A percentile compares a stretch with the other conserved stretches of the same genome.
Conservation (phyloP, 1,284 basidiomycete genomes). For the Laetiporus sulphureus region DNA sequence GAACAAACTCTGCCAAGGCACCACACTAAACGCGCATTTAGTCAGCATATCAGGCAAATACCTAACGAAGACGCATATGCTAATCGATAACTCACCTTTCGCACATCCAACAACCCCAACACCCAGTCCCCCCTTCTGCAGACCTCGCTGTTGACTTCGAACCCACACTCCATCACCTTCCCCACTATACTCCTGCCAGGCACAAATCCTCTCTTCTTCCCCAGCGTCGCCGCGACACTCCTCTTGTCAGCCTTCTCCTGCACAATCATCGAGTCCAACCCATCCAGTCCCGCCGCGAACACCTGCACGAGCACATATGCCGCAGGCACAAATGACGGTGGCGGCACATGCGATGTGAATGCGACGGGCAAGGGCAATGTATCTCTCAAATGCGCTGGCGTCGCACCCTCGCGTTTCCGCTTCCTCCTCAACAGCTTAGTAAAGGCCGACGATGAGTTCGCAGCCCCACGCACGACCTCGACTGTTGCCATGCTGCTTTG, state of each 20-base stretch:
- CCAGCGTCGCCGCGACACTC: constrained; percentile 8
- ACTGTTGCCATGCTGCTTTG: constrained; percentile 84
- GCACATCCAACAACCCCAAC: constrained; percentile 67
- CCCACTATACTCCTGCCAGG: constrained; percentile 84
- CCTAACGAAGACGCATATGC: constrained; percentile 6
- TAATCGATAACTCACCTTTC: constrained; percentile 52
- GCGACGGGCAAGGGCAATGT: constrained; percentile 42
- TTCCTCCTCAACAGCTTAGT: constrained; percentile 12
- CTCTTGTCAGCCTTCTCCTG: constrained; percentile 32
- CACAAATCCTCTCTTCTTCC: constrained; percentile 49
- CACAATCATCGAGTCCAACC: constrained; percentile 60
- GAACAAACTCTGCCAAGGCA: constrained; percentile 77
- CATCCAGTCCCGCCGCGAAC: constrained; percentile 77
- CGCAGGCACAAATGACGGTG: constrained; percentile 64
- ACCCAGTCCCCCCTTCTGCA: constrained; percentile 78
- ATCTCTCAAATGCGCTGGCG: constrained; percentile 37
- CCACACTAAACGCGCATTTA: constrained; percentile 67
- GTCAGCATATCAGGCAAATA: too few relatives aligned
- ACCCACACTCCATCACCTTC: constrained; percentile 70
- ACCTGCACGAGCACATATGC: constrained; percentile 76
- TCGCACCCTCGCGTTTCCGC: constrained; percentile 21
- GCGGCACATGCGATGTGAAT: constrained; percentile 56
- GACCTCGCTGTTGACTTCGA: constrained; percentile 63
- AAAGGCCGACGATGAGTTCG: constrained; percentile 9
- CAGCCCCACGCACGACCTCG: constrained; percentile 58